Evolutionary conservation across 176 grass and related monocot genomes (phyloP).

Genomic region (Poa pratensis): DNA sequence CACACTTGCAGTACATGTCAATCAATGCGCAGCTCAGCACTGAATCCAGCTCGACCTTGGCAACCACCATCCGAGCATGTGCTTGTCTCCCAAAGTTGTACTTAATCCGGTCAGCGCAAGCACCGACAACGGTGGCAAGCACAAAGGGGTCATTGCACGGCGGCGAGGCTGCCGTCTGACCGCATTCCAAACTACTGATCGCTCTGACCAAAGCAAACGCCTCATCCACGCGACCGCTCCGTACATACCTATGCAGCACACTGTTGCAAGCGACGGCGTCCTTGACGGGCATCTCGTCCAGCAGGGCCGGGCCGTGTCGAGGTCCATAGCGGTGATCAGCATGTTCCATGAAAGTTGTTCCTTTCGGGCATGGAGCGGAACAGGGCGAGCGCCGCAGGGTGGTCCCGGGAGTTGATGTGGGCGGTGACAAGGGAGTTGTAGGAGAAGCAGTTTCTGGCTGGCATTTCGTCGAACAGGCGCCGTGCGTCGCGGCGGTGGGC

Average conservation of each 20-base stretch:
- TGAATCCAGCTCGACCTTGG: slow-evolving; percentile 52
- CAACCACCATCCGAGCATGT: slow-evolving; percentile 51
- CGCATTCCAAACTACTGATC: slow-evolving; percentile 20
- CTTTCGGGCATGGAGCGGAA: slow-evolving; percentile 65
- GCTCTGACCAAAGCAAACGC: slow-evolving; percentile 58
- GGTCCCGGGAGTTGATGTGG: slow-evolving; percentile 45
- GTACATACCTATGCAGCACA: slow-evolving; percentile 54
- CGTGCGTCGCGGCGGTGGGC: slow-evolving; percentile 29
- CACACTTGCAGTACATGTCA: slow-evolving; percentile 76
- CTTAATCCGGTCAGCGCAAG: slow-evolving; percentile 51
- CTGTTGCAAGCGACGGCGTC: slow-evolving; percentile 56
- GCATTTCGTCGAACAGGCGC: slow-evolving; percentile 67
- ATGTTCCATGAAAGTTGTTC: slow-evolving; percentile 69
- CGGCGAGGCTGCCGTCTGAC: not conserved
- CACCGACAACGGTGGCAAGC: slow-evolving; percentile 65
- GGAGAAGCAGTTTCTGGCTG: slow-evolving; percentile 53
- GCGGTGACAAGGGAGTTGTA: slow-evolving; percentile 61
- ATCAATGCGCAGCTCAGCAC: slow-evolving; percentile 59
- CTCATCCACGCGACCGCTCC: slow-evolving; percentile 36
- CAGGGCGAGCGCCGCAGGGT: slow-evolving; percentile 34
- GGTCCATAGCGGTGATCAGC: slow-evolving; percentile 53
- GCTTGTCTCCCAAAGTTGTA: slow-evolving; percentile 58
- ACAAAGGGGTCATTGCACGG: slow-evolving; percentile 62
- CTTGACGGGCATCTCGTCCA: slow-evolving; percentile 63
- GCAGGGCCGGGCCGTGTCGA: slow-evolving; percentile 39